phyloP scores from a whole-genome alignment of 2,329 filamentous ascomycete genomes.

The Ophiocordyceps camponoti-saundersi region DNA sequence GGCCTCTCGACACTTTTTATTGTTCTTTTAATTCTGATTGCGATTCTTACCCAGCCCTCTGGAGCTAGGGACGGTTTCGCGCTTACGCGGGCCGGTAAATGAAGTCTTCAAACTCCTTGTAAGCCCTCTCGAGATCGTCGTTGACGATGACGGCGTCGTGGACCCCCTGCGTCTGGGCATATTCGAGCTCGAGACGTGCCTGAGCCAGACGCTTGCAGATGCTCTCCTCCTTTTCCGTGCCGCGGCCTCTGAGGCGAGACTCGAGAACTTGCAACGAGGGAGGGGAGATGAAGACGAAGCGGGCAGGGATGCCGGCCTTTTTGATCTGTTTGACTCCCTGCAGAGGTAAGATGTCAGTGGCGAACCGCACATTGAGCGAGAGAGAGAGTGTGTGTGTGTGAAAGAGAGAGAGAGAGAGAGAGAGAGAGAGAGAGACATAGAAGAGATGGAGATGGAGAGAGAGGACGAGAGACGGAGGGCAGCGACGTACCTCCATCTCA shows the following conservation, averaged over 20 bases:
- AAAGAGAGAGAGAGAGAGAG: too few relatives aligned
- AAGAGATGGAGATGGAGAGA: too few relatives aligned
- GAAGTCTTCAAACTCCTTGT: constrained; percentile 33
- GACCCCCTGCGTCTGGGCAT: constrained; percentile 44
- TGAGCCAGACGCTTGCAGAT: constrained; percentile 53
- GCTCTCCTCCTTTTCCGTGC: constrained; percentile 61
- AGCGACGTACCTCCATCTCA: constrained; percentile 71
- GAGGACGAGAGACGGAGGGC: neutral
- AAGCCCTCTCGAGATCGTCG: constrained; percentile 30
- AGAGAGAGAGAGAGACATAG: too few relatives aligned
- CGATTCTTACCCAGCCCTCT: constrained; percentile 12
- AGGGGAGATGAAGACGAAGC: constrained; percentile 74
- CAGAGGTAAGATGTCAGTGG: too few relatives aligned
- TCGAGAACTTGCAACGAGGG: constrained; percentile 62
- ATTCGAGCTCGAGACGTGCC: constrained; percentile 60
- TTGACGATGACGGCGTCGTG: constrained; percentile 22
- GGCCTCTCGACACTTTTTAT: too few relatives aligned
- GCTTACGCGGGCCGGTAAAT: constrained; percentile 21
- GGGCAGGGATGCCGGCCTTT: constrained; percentile 52
- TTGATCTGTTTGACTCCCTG: constrained; percentile 83
- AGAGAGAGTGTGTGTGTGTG: too few relatives aligned
- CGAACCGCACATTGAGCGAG: too few relatives aligned
- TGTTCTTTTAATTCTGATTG: constrained; percentile 22
- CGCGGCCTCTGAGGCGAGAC: constrained; percentile 52
- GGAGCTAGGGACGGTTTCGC: neutral